These are phyloP conservation scores for Bacidia rubella DNA, from an alignment of 495 filamentous ascomycete genomes.

Conservation along the genomic window DNA sequence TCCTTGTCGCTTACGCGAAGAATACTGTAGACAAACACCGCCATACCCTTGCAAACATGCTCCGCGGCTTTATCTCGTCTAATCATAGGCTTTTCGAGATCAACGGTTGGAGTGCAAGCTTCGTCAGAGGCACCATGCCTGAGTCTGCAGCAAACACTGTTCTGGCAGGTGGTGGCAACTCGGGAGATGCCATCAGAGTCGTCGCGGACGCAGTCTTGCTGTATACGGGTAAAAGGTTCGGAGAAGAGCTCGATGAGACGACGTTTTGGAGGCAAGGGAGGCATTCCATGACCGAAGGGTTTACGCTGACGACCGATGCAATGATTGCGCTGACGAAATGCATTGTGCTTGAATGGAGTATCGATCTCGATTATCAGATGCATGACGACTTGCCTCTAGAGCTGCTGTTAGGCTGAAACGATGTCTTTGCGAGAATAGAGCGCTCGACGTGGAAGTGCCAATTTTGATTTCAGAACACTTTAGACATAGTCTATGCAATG, in stretches of 20 bases:
- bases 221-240: not conserved
- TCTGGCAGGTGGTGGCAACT: slow-evolving; percentile 21
- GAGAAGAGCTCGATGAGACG: slow-evolving; percentile 13
- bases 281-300: not conserved
- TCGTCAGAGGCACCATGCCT: slow-evolving; percentile 21
- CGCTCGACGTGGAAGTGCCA: no score
- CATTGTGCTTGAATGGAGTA: slow-evolving; percentile 28
- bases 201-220: slow-evolving; percentile 17
- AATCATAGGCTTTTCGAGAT: slow-evolving; percentile 10
- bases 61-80: slow-evolving; percentile 11
- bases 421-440: no score
- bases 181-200: slow-evolving; percentile 23
- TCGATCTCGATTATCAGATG: slow-evolving; percentile 28
- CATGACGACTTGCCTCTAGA: slow-evolving; percentile 25
- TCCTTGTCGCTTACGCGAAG: slow-evolving; percentile 22
- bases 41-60: slow-evolving; percentile 12
- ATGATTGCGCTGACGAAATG: slow-evolving; percentile 25
- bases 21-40: slow-evolving; percentile 21
- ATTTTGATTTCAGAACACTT: no score
- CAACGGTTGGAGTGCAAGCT: slow-evolving; percentile 20
- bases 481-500: no score
- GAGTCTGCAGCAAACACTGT: slow-evolving; percentile 20
- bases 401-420: slow-evolving; percentile 18
- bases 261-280: slow-evolving; percentile 10
- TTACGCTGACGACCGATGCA: slow-evolving; percentile 2